Conservation (phyloP, 78 protist species). For the Polysphondylium violaceum region DNA sequence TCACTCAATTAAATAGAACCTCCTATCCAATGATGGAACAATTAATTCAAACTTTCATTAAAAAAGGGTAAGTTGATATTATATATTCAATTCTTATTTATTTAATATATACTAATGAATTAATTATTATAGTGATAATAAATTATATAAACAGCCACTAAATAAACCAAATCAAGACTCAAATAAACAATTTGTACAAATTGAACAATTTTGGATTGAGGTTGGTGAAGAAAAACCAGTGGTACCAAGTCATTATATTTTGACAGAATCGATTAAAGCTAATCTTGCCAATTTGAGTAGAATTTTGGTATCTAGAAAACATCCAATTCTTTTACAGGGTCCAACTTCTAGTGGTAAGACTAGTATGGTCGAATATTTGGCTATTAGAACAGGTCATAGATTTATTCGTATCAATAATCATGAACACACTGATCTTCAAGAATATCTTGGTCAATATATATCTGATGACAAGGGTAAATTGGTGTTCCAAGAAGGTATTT, state of each 20-base stretch:
- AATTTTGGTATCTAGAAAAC: conserved; percentile 72
- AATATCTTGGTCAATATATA: conserved; percentile 98
- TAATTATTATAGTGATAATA: conserved; percentile 17
- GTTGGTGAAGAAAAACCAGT: conserved; percentile 51
- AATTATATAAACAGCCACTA: conserved; percentile 42
- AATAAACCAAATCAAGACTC: conserved; percentile 63
- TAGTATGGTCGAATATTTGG: conserved; percentile 96
- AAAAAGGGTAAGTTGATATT: conserved; percentile 23
- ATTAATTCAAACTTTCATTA: conserved; percentile 35
- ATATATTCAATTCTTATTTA: not conserved
- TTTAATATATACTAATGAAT: not conserved
- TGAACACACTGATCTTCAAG: conserved; percentile 99
- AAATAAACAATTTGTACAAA: conserved; percentile 41
- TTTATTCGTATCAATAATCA: conserved; percentile 99
- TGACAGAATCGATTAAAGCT: conserved; percentile 83
- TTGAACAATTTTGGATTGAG: conserved; percentile 93
- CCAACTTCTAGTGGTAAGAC: conserved; percentile 97
- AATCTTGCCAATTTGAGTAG: conserved; percentile 91
- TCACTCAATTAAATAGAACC: conserved; percentile 84
- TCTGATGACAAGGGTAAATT: conserved; percentile 91
- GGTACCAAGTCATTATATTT: conserved; percentile 35
- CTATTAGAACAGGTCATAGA: conserved; percentile 92
- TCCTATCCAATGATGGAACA: conserved; percentile 48
- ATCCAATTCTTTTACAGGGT: conserved; percentile 97
- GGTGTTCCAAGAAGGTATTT: conserved; percentile 96